A percentile compares a stretch with the other conserved stretches of the same genome.
Conservation (phyloP, 2,329 filamentous ascomycete genomes). For the Pyrenochaeta sp. region DNA sequence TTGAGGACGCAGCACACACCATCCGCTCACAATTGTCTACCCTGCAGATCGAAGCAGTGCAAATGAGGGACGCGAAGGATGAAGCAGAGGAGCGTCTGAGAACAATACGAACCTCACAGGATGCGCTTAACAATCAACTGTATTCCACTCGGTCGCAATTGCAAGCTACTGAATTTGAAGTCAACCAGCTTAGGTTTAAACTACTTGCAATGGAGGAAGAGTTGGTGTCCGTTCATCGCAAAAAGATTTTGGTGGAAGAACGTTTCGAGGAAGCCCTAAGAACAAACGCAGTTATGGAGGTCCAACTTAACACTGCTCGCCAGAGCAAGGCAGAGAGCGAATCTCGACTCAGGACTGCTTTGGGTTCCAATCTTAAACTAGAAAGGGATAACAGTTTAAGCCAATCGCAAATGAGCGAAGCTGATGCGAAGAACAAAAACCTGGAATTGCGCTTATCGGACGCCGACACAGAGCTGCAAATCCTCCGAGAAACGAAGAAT, state of each 20-base stretch:
- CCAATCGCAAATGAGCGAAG: constrained; percentile 16
- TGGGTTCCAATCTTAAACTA: constrained; percentile 19
- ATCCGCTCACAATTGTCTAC: constrained; percentile 19
- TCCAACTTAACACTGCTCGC: constrained; percentile 24
- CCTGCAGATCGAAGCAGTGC: constrained; percentile 24
- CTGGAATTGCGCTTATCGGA: constrained; percentile 20
- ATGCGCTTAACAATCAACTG: constrained; percentile 23
- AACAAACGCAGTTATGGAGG: constrained; percentile 26
- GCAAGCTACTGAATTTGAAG: constrained; percentile 14
- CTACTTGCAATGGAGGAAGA: constrained; percentile 26
- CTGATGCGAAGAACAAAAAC: constrained; percentile 19
- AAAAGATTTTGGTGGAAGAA: constrained; percentile 21
- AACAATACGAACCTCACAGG: constrained; percentile 19
- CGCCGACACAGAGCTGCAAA: constrained; percentile 17
- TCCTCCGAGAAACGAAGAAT: constrained; percentile 20
- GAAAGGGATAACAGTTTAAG: constrained; percentile 25
- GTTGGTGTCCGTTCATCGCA: constrained; percentile 21
- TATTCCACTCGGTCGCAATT: constrained; percentile 24
- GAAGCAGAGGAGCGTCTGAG: constrained; percentile 27
- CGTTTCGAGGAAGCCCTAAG: constrained; percentile 21
- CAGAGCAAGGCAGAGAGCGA: constrained; percentile 11
- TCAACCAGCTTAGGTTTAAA: constrained; percentile 11
- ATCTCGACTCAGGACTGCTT: neutral
- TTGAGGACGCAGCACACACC: constrained; percentile 15
- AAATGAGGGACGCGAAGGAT: constrained; percentile 24